Evolutionary conservation across 257 asterid species (phyloP).

Genomic region (Jacaranda copaia): DNA sequence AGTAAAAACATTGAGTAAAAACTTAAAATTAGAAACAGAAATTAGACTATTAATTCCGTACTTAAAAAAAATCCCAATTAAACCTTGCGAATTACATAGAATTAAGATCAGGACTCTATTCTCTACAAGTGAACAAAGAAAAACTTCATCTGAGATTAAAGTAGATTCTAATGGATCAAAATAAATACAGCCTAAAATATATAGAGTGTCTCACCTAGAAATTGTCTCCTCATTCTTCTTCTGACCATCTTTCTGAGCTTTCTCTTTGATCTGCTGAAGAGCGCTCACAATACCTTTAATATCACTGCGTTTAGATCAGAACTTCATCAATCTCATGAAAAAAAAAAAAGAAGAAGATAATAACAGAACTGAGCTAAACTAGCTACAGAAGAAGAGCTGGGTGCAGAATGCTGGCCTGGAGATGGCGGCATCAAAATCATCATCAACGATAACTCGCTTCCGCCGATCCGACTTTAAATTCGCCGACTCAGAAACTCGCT

Average conservation of each 20-base stretch:
- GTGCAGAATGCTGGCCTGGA: conserved; percentile 58
- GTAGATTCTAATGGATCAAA: conserved; percentile 23
- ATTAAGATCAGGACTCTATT: conserved; percentile 22
- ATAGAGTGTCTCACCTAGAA: conserved; percentile 63
- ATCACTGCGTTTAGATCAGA: conserved; percentile 59
- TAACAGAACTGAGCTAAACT: neutral
- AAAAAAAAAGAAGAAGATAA: neutral
- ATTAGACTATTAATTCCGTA: neutral
- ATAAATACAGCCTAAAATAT: neutral
- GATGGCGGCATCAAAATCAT: conserved; percentile 79
- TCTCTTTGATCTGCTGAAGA: conserved; percentile 87
- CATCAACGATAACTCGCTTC: conserved; percentile 61
- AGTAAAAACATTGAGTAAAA: neutral
- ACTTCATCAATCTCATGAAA: neutral
- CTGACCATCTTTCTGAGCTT: conserved; percentile 83
- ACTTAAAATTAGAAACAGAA: neutral
- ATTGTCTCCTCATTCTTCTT: conserved; percentile 94
- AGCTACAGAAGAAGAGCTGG: neutral
- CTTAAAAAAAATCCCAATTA: conserved; percentile 8
- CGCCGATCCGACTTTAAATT: conserved; percentile 61
- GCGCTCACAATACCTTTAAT: conserved; percentile 86
- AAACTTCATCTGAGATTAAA: conserved; percentile 23
- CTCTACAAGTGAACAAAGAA: conserved; percentile 3
- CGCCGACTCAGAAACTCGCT: conserved; percentile 62
- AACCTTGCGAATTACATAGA: neutral